Evolutionary conservation across 2,329 filamentous ascomycete species (phyloP).

Genomic region (Penicillium freii): DNA sequence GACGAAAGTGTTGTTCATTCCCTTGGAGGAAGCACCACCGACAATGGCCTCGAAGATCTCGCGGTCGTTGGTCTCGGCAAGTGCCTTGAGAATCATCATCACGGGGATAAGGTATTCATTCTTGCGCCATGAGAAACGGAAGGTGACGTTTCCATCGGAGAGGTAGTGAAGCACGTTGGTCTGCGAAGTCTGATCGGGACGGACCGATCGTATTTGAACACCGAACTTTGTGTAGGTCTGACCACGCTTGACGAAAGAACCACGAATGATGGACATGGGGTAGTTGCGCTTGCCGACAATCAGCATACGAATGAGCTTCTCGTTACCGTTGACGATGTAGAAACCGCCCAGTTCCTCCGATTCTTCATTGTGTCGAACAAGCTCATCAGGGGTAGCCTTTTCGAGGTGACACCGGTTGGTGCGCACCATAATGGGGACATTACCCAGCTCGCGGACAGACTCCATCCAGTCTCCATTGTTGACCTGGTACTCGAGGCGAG

Average conservation of each 20-base stretch:
- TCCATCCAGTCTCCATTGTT: slow-evolving; percentile 85
- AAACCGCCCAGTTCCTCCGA: slow-evolving; percentile 95
- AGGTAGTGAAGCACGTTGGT: slow-evolving; percentile 97
- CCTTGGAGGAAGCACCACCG: slow-evolving; percentile 71
- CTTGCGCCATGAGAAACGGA: slow-evolving; percentile 97
- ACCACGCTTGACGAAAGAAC: slow-evolving; percentile 85
- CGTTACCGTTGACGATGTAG: slow-evolving; percentile 95
- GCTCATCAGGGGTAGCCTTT: slow-evolving; percentile 73
- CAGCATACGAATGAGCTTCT: slow-evolving; percentile 92
- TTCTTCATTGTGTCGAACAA: slow-evolving; percentile 88
- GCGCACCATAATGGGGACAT: slow-evolving; percentile 91
- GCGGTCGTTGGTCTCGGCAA: slow-evolving; percentile 92
- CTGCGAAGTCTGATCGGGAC: slow-evolving; percentile 96
- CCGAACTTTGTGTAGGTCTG: slow-evolving; percentile 83
- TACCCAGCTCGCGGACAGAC: slow-evolving; percentile 78
- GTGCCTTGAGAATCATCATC: slow-evolving; percentile 93
- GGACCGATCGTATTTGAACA: slow-evolving; percentile 85
- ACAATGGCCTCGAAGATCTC: slow-evolving; percentile 95
- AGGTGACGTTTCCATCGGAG: slow-evolving; percentile 91
- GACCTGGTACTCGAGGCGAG: slow-evolving; percentile 78
- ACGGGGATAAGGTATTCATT: slow-evolving; percentile 94
- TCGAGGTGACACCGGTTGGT: slow-evolving; percentile 90
- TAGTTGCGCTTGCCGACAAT: slow-evolving; percentile 90
- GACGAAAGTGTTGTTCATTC: slow-evolving; percentile 83
- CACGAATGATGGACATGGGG: slow-evolving; percentile 88